Evolutionary conservation across 768 basidiomycete genomes (phyloP), one percentile per base, ranked within the genome.

Genomic region (Chalciporus pseudorubinellus): DNA sequence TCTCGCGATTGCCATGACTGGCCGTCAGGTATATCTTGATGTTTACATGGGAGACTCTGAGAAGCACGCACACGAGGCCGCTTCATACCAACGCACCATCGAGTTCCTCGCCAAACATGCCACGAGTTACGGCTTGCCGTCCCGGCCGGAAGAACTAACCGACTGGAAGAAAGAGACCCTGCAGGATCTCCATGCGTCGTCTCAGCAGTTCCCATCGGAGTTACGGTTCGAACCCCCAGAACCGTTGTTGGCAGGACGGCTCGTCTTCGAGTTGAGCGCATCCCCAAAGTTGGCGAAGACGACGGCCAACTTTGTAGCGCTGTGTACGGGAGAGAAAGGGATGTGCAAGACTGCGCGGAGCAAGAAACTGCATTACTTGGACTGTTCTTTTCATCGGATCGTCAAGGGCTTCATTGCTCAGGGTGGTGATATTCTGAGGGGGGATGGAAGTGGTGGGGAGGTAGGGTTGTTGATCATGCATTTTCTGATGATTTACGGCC

Each of bases 391-490:
- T 1, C 79, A 80, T 62, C 67, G 78, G 10, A 68, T 78, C 56
- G 72, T 75, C 40, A 68, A 70, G 53, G 78, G 69, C 13, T 82
- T 80, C 45, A 69, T 81, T 4, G 74, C 76, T 1, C 80, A 83
- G 57, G 75, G 76, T n/a, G 79, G 79, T 6, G 79, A 82, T 57
- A 66, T 80, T 34, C 79, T 78, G 19, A 60, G 79, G 39, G 72
- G 74, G 6, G 80, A 81, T 57, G 80, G 80, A 29, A 74, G 70
- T 45, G 77, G 79, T 1, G 81, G 81, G 13, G 80, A 82, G 75
- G 74, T 81, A 62, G 55, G 67, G 65, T 36, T 39, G 39, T 24
- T 47, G 36, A 48, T 39, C 26, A 34, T 26, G 26, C 26, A 34
- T 18, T 24, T 16, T 34, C 31, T 24, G 39, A 44, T 43, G 19